phyloP scores from a whole-genome alignment of 1,284 basidiomycete species.

The Malassezia caprae region DNA sequence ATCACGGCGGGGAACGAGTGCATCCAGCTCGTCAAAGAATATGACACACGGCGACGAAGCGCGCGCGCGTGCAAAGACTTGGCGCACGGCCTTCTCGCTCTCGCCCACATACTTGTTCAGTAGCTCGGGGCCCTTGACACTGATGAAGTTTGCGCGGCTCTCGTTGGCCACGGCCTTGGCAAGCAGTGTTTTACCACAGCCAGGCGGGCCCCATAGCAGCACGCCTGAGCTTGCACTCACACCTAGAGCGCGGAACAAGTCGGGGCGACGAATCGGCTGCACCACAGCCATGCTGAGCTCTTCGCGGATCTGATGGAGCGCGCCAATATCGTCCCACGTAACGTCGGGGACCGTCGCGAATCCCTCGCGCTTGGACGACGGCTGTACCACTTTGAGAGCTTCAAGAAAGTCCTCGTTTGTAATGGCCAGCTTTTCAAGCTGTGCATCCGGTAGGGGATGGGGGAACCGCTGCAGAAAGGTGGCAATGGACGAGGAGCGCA shows the following conservation, averaged over 20 bases:
- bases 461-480: constrained; percentile 80
- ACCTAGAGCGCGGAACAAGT: constrained; percentile 77
- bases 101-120: constrained; percentile 97
- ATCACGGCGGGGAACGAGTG: constrained; percentile 83
- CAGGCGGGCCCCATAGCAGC: constrained; percentile 93
- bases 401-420: constrained; percentile 59
- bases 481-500: constrained; percentile 64
- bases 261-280: constrained; percentile 80
- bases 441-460: constrained; percentile 61
- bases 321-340: constrained; percentile 90
- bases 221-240: constrained; percentile 66
- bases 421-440: constrained; percentile 71
- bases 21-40: constrained; percentile 94
- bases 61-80: constrained; percentile 78
- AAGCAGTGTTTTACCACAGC: constrained; percentile 88
- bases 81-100: constrained; percentile 84
- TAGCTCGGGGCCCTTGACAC: constrained; percentile 89
- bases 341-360: constrained; percentile 94
- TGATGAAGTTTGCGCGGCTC: constrained; percentile 86
- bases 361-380: constrained; percentile 91
- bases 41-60: constrained; percentile 81
- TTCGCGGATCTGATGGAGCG: constrained; percentile 69
- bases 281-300: constrained; percentile 96
- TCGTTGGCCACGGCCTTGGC: constrained; percentile 97
- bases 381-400: constrained; percentile 77